phyloP scores from a whole-genome alignment of 768 basidiomycete genomes.

The Boletus subparvulus region DNA sequence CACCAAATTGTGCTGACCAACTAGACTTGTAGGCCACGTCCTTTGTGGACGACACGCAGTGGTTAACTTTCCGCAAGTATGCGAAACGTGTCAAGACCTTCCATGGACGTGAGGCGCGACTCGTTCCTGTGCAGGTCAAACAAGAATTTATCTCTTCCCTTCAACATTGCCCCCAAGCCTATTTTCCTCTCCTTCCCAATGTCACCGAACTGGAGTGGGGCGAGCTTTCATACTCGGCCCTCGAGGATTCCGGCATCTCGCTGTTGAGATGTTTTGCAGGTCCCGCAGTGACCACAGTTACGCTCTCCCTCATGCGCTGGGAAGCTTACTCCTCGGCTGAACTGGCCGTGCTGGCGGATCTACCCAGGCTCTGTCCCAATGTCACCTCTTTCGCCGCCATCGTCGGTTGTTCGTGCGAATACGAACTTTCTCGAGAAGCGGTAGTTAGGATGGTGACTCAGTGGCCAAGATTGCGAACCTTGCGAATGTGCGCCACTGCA shows the following conservation, averaged over 20 bases:
- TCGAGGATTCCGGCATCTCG: conserved; percentile 9
- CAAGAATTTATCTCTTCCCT: conserved; percentile 10
- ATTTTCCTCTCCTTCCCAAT: conserved; percentile 25
- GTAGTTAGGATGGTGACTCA: conserved; percentile 17
- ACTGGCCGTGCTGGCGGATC: conserved; percentile 11
- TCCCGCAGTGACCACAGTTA: conserved; percentile 11
- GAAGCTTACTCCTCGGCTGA: conserved; percentile 10
- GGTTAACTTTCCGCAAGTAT: conserved; percentile 22
- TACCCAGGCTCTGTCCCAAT: conserved; percentile 20
- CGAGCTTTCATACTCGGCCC: conserved; percentile 1
- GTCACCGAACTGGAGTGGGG: conserved; percentile 16
- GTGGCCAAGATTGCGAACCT: conserved; percentile 11
- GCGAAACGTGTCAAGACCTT: conserved; percentile 22
- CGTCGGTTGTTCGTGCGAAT: conserved; percentile 8
- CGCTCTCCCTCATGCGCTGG: conserved; percentile 16
- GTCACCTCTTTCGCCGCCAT: conserved; percentile 17
- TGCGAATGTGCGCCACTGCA: conserved; percentile 12
- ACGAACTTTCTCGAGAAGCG: conserved; percentile 3
- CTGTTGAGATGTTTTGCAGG: conserved; percentile 14
- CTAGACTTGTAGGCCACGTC: not conserved
- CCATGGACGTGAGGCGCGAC: not conserved
- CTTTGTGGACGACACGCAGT: conserved; percentile 11
- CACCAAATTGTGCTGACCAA: not conserved
- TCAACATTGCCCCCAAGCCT: conserved; percentile 6
- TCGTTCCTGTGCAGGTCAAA: not conserved